These are phyloP conservation scores for Phalaenopsis aphrodite DNA, from an alignment of 106 monocot genomes.

Conservation along the genomic window DNA sequence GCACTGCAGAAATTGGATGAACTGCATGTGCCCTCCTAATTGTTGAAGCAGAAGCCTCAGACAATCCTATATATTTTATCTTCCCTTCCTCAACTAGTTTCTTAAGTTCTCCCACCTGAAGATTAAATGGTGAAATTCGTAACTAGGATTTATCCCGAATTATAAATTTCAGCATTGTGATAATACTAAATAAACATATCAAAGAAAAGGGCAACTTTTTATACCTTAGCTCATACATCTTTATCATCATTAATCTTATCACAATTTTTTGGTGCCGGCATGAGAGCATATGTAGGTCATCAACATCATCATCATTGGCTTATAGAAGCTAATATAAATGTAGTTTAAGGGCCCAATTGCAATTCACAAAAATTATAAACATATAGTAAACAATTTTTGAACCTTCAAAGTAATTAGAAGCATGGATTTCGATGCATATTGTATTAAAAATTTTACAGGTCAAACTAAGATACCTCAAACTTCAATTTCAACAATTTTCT, in stretches of 20 bases:
- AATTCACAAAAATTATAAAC: too few species aligned
- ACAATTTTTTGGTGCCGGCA: neutral
- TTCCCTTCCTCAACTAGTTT: conserved; percentile 46
- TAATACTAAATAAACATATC: neutral
- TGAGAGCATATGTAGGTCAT: neutral
- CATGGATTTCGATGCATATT: too few species aligned
- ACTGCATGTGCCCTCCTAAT: conserved; percentile 47
- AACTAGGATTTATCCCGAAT: neutral
- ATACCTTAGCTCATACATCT: too few species aligned
- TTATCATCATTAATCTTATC: neutral
- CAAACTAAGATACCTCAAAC: too few species aligned
- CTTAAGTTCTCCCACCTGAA: conserved; percentile 42
- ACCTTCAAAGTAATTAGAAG: too few species aligned
- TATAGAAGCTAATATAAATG: too few species aligned
- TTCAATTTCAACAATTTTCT: too few species aligned
- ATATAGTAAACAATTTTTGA: too few species aligned
- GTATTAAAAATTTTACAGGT: too few species aligned
- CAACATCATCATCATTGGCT: too few species aligned
- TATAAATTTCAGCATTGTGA: neutral
- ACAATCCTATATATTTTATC: conserved; percentile 44
- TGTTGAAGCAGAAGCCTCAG: conserved; percentile 35
- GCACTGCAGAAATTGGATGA: conserved; percentile 34
- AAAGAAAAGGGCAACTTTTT: neutral
- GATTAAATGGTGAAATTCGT: neutral
- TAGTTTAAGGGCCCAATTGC: too few species aligned